Evolutionary conservation across 371 early-diverging fungal species (phyloP), one percentile per base, ranked within the genome.

Genomic region (Mortierella sp.): DNA sequence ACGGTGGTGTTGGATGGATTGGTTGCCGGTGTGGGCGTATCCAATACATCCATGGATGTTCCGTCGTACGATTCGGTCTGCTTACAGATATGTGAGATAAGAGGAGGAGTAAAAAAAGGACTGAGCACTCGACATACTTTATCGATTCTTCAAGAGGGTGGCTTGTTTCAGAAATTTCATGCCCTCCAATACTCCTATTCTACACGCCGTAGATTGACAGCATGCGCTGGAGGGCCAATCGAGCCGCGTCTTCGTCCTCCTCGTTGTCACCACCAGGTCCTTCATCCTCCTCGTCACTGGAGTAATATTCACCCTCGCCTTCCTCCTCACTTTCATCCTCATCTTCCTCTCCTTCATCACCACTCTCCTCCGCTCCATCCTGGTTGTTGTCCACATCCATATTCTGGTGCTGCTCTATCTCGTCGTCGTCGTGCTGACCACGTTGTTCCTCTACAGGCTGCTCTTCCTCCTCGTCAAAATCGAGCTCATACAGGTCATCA

Each of bases 131-230:
- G 65, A 52, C 54, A 68, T 21, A 47, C 54, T 63, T 80, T 75
- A 58, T 74, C 74, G 48, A 60, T 60, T 16, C 14, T 31, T 60
- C 16, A 54, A 28, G 31, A 19, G 0, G 28, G 60, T 60, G 60
- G 60, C 60, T 60, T 60, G 60, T 60, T 60, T 60, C 60, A 31
- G 31, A 60, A 75, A 65, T 75, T 71, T 71, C 72, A 71, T 73
- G 71, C 72, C 65, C 58, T 42, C 74, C 78, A 74, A 78, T 72
- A n/a, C 89, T 96, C 95, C 72, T 97, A 97, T 89, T 99, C 24
- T 68, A 55, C 65, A 55, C 71, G 14, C 80, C 80, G 68, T 77
- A 84, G 47, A 71, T 34, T 4, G 63, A 42, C 44, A 84, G 50
- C 77, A 84, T 77, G 16, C 72, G 65, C 52, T 73, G 72, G 1